Conservation (phyloP, 208 protist species). For the Trypanosoma grayi region DNA sequence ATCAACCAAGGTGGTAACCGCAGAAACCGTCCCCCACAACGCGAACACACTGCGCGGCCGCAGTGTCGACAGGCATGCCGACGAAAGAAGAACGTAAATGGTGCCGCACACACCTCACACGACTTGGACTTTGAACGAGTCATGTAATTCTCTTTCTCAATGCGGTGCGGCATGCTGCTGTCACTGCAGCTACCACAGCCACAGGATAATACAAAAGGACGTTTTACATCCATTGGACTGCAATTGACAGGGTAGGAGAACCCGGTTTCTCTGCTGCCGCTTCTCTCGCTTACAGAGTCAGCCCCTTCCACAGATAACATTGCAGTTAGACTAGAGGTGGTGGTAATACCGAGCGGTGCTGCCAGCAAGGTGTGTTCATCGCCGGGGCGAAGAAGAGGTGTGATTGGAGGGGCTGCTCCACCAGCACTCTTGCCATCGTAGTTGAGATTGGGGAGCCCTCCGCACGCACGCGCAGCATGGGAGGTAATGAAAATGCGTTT, state of each 20-base stretch:
- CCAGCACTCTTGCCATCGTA: too few relatives aligned
- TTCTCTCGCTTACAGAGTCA: background rate
- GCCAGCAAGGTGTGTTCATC: background rate
- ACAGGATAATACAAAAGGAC: background rate
- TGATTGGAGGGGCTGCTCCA: too few relatives aligned
- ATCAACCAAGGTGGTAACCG: slow-evolving; percentile 11
- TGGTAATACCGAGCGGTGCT: background rate
- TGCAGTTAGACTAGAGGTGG: background rate
- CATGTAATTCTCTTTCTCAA: background rate
- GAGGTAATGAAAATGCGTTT: too few relatives aligned
- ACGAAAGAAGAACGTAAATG: slow-evolving; percentile 24
- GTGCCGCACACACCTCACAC: slow-evolving; percentile 17
- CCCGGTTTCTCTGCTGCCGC: background rate
- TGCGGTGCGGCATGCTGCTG: background rate
- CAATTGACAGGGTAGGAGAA: background rate
- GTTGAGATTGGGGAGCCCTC: too few relatives aligned
- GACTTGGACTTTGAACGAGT: background rate
- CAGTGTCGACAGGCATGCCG: slow-evolving; percentile 23
- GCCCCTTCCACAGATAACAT: background rate
- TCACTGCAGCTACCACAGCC: background rate
- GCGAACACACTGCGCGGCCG: slow-evolving; percentile 10
- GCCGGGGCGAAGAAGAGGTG: too few relatives aligned
- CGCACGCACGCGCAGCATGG: too few relatives aligned
- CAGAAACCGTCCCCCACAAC: slow-evolving; percentile 20
- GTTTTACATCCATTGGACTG: background rate